Evolutionary conservation across 495 filamentous ascomycete species (phyloP).

Genomic region (Aspergillus haitiensis): DNA sequence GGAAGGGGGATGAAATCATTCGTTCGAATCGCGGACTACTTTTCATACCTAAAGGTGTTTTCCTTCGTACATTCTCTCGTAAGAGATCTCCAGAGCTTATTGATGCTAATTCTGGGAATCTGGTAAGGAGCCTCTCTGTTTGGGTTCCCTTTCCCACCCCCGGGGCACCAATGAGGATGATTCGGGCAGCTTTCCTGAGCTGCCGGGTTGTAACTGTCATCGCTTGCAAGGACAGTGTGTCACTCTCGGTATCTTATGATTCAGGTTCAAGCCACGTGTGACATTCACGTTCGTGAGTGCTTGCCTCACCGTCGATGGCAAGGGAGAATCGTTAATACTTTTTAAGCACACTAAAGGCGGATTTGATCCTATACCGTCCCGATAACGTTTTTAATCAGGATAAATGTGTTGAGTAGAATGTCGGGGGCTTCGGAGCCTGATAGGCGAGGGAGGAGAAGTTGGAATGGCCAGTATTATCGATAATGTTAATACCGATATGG

Average conservation of each 20-base stretch:
- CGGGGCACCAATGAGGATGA: slow-evolving; percentile 95
- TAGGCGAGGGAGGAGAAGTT: background rate
- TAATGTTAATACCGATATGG: background rate
- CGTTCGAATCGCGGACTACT: background rate
- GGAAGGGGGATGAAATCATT: background rate
- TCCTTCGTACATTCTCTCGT: slow-evolving; percentile 84
- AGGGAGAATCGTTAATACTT: no score
- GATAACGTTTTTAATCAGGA: background rate
- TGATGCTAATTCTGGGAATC: slow-evolving; percentile 84
- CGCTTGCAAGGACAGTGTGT: background rate
- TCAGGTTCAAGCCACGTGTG: no score
- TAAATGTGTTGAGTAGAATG: background rate
- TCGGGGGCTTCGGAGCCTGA: background rate
- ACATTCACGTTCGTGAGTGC: no score
- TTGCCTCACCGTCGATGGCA: no score
- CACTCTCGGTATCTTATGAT: no score
- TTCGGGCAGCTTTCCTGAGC: slow-evolving; percentile 79
- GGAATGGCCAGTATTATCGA: background rate
- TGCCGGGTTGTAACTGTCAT: slow-evolving; percentile 40
- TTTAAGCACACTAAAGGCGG: background rate
- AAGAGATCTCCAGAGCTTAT: slow-evolving; percentile 94
- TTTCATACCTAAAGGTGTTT: slow-evolving; percentile 76
- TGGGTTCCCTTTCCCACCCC: slow-evolving; percentile 94
- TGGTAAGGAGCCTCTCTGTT: slow-evolving; percentile 78
- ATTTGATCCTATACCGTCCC: slow-evolving; percentile 7